These are phyloP conservation scores for Pythium oligandrum DNA, from an alignment of 352 stramenopile species.

Conservation along the genomic window DNA sequence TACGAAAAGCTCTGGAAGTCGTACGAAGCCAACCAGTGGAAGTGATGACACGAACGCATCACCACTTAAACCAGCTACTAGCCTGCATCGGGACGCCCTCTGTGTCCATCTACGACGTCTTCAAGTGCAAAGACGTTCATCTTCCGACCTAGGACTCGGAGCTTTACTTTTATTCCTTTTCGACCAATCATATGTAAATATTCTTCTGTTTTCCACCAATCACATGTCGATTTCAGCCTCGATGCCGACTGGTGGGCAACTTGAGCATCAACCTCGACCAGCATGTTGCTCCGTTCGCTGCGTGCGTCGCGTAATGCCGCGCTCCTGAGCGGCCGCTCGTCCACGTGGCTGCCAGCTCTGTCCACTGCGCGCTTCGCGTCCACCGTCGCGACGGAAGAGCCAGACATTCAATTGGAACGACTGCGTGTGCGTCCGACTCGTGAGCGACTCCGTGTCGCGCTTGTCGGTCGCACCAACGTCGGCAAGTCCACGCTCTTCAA, in stretches of 20 bases:
- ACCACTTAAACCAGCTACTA: too few species aligned
- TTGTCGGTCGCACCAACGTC: conserved; percentile 82
- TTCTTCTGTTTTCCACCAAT: too few species aligned
- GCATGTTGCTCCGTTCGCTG: background rate
- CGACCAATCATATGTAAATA: background rate
- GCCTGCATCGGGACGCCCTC: background rate
- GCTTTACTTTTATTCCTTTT: background rate
- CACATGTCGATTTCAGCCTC: too few species aligned
- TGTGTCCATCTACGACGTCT: background rate
- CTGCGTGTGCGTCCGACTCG: conserved; percentile 27
- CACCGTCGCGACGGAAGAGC: conserved; percentile 1
- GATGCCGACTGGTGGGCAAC: too few species aligned
- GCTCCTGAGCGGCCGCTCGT: too few species aligned
- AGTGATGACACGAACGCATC: background rate
- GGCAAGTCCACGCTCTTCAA: conserved; percentile 87
- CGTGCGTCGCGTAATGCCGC: too few species aligned
- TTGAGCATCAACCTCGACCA: background rate
- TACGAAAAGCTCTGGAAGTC: conserved; percentile 58
- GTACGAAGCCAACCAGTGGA: conserved; percentile 28
- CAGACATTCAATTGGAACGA: conserved; percentile 28
- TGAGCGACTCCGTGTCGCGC: conserved; percentile 64
- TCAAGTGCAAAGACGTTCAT: background rate
- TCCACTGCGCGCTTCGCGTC: background rate
- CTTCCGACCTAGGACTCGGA: background rate
- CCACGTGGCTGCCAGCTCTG: too few species aligned